These are phyloP conservation scores for Rhizopogon roseolus DNA, from an alignment of 768 basidiomycete genomes.

Conservation along the genomic window DNA sequence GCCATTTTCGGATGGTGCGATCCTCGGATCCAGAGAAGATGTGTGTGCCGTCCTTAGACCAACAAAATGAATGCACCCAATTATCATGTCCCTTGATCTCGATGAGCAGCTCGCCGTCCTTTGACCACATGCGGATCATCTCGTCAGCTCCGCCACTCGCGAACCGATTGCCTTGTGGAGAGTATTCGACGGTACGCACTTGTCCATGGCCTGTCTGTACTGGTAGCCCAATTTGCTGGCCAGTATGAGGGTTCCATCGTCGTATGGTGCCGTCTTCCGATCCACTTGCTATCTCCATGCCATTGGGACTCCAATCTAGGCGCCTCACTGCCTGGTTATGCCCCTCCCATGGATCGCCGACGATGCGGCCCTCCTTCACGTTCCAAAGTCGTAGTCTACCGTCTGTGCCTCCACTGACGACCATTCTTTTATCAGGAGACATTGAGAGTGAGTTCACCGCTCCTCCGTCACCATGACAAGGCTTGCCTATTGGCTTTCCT, in stretches of 20 bases:
- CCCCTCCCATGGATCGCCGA: neutral
- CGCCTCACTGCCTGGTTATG: neutral
- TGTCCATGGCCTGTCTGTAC: neutral
- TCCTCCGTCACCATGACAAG: neutral
- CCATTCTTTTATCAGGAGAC: neutral
- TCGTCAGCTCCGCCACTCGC: neutral
- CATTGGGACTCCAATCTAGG: constrained; percentile 9
- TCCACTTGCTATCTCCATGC: constrained; percentile 7
- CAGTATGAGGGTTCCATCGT: constrained; percentile 8
- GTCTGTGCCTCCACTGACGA: neutral
- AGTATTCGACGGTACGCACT: neutral
- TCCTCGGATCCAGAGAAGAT: no score
- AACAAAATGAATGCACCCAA: no score
- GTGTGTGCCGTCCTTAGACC: no score
- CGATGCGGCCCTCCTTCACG: neutral
- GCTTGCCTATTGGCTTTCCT: neutral
- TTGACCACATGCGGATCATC: neutral
- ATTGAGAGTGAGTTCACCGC: neutral
- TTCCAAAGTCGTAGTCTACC: neutral
- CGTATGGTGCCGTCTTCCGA: constrained; percentile 8
- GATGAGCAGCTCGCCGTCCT: neutral
- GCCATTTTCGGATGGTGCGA: no score
- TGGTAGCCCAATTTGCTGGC: neutral
- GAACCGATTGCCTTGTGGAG: neutral
- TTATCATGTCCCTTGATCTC: no score